Evolutionary conservation across 2,329 filamentous ascomycete species (phyloP).

Genomic region (Hypoxylon sp.): DNA sequence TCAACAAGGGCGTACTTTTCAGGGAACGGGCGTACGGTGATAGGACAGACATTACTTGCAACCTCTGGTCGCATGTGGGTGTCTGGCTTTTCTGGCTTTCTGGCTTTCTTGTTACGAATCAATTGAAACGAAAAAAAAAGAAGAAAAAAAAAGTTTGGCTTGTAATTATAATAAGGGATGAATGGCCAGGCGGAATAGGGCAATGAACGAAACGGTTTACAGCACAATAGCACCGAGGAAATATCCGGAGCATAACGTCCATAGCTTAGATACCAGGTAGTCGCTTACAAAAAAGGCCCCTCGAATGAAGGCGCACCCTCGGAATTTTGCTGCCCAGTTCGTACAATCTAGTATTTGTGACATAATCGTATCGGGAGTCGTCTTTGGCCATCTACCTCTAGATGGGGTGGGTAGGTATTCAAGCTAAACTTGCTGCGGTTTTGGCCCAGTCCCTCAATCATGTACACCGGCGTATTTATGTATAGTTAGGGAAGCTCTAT

Average conservation of each 20-base stretch:
- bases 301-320: not conserved
- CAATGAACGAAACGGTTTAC: not conserved
- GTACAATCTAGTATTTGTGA: not conserved
- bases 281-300: not conserved
- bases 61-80: not conserved
- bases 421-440: not conserved
- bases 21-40: conserved; percentile 4
- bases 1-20: not conserved
- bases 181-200: not conserved
- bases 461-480: not conserved
- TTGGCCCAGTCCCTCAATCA: not conserved
- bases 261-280: not conserved
- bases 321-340: not conserved
- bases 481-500: not conserved
- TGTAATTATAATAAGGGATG: conserved; percentile 7
- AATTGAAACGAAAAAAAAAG: not conserved
- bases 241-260: not conserved
- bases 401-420: not conserved
- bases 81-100: not conserved
- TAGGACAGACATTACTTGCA: not conserved
- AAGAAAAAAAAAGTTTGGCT: not conserved
- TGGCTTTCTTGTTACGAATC: not conserved
- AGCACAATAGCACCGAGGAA: not conserved
- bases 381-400: not conserved
- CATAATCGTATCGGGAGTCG: not conserved